Conservation (phyloP, 2,329 filamentous ascomycete genomes). For the Lanzia echinophila region DNA sequence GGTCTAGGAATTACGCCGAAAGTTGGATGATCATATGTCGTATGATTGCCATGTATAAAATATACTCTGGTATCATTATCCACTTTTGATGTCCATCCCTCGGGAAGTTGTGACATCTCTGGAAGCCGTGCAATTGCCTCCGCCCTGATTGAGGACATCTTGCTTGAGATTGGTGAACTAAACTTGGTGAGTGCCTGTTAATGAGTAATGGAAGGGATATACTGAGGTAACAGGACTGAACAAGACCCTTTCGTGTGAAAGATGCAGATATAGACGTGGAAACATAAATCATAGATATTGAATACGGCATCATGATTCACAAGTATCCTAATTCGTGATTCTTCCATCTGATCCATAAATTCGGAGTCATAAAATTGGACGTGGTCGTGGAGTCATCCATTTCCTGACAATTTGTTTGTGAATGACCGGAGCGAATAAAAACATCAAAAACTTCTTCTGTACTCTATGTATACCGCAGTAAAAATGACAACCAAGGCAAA, state of each 20-base stretch:
- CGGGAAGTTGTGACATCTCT: background rate
- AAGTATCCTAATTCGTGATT: background rate
- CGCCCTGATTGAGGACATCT: too few relatives aligned
- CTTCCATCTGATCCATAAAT: too few relatives aligned
- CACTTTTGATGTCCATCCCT: background rate
- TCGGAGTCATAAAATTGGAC: too few relatives aligned
- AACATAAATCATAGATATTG: background rate
- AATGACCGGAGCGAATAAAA: background rate
- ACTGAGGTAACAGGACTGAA: too few relatives aligned
- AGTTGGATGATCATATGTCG: conserved; percentile 7
- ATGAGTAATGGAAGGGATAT: too few relatives aligned
- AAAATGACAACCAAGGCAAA: conserved; percentile 1
- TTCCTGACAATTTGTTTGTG: background rate
- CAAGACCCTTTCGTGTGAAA: too few relatives aligned
- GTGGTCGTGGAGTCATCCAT: too few relatives aligned
- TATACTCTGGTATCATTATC: conserved; percentile 5
- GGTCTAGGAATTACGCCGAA: conserved; percentile 9
- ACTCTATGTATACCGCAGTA: background rate
- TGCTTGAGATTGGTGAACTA: too few relatives aligned
- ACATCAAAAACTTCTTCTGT: background rate
- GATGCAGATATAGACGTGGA: too few relatives aligned
- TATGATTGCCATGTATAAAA: background rate
- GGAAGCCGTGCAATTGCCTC: background rate
- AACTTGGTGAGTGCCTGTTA: too few relatives aligned
- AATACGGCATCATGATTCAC: background rate